Percentiles rank a stretch among this genome's conserved stretches.
These are phyloP conservation scores for Lanmaoa pseudosensibilis DNA, from an alignment of 768 basidiomycete species.

Conservation along the genomic window DNA sequence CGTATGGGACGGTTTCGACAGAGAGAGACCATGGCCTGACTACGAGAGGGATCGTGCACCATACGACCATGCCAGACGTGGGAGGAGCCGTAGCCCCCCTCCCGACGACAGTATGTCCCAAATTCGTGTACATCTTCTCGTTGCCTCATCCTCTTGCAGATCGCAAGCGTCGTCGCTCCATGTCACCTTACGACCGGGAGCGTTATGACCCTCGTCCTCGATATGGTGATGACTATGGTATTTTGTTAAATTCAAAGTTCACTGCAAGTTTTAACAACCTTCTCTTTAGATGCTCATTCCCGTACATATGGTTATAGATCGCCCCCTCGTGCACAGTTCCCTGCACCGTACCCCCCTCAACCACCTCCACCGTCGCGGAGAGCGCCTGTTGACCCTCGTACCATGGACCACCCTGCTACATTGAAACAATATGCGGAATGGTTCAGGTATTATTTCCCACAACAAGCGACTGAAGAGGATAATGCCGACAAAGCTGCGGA, in stretches of 20 bases:
- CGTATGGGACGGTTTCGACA: slow-evolving; percentile 70
- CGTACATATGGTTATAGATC: slow-evolving; percentile 64
- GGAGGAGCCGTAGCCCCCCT: slow-evolving; percentile 75
- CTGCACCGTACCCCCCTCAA: slow-evolving; percentile 37
- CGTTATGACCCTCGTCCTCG: slow-evolving; percentile 81
- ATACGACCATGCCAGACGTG: slow-evolving; percentile 69
- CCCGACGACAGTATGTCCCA: slow-evolving; percentile 58
- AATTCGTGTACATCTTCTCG: background rate
- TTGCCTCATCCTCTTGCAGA: slow-evolving; percentile 36
- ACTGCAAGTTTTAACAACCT: slow-evolving; percentile 8
- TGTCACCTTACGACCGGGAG: slow-evolving; percentile 75
- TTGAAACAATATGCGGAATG: slow-evolving; percentile 86
- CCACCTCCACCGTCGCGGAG: slow-evolving; percentile 54
- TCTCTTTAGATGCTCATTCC: slow-evolving; percentile 58
- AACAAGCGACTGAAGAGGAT: slow-evolving; percentile 80
- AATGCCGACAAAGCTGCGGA: slow-evolving; percentile 81
- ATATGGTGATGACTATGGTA: slow-evolving; percentile 82
- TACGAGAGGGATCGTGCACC: slow-evolving; percentile 69
- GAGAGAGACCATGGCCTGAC: slow-evolving; percentile 63
- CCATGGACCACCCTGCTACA: slow-evolving; percentile 77
- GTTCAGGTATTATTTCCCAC: slow-evolving; percentile 76
- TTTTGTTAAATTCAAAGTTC: slow-evolving; percentile 22
- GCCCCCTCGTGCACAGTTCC: slow-evolving; percentile 58
- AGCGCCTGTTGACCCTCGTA: slow-evolving; percentile 75
- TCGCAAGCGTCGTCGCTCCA: slow-evolving; percentile 77